Base-by-base conservation (phyloP, 805 yeast species). In the Lipomyces starkeyi region DNA sequence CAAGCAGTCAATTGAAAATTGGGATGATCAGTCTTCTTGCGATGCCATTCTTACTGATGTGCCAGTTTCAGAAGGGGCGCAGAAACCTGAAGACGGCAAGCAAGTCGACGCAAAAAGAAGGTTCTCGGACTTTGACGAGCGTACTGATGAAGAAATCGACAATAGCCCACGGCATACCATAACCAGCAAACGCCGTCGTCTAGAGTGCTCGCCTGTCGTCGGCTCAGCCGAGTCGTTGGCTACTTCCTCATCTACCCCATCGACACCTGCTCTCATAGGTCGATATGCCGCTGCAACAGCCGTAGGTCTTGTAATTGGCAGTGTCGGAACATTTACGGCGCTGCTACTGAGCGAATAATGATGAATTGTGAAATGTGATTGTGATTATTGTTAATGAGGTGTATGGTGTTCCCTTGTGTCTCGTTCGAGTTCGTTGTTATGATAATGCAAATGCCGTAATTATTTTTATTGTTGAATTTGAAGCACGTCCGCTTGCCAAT, bases 281-380 rank as follows among this genome's bases (percentile, higher is more conserved):
- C 37, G 37, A 29, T 63, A 63, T 32, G 34, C 37, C 37, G 58
- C 63, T 32, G 72, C 73, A 9, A 62, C 69, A 14, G 59, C 72
- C 2, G 64, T 70, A 17, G 73, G 73, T 2, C 68, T 70, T 14
- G 58, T 70, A 3, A 27, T 70, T 34, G 73, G 73, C 29, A 63
- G 69, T 32, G 56, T 70, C 35, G 73, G 73, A 1, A 70, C 73
- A 40, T 66, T 70, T 63, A 66, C 73, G 27, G 73, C 73, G 14
- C 34, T 70, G 47, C 47, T 70, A 13, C 49, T 43, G 22, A 43
- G 49, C 8, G 49, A 43, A 17, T 43, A 43, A n/a, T 43, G 3
- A 43, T 43, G 49, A 17, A n/a, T 17, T 43, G 6, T 7, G 9
- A 17, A 17, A 43, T 43, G 9, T 43, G 20, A 17, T n/a, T 43